Evolutionary conservation across 2,329 filamentous ascomycete species (phyloP), one percentile per base, ranked within the genome.

Genomic region (Raffaelea ambrosiae): DNA sequence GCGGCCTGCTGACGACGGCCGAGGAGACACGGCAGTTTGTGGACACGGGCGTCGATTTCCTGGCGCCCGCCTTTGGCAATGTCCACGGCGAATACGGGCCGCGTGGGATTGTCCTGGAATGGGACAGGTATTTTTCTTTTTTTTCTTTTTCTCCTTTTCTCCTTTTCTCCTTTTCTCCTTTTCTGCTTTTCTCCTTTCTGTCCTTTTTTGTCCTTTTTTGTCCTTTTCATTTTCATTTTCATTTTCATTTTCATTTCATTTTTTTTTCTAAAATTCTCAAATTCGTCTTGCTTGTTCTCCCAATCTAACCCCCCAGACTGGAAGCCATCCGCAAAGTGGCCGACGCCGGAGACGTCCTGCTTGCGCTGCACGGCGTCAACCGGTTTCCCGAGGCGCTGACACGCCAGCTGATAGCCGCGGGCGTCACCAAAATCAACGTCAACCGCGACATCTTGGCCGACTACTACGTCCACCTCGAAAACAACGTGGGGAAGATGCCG

Each of bases 11-110:
- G 54, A 88, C 84, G 0, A 86, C 81, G 0, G 73, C 77, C 0
- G 81, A 84, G 52, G 77, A 88, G 63, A 82, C 81, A 7, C 73
- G 80, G 53, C 79, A 86, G 56, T 88, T 89, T 56, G 74, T 86
- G 4, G 73, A 69, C 3, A 84, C 83, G 11, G 84, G 83, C 1
- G 84, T 88, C 58, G 81, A 88, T 57, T 83, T 83, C 67, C 67
- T 89, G 14, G 85, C 85, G 3, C 85, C 84, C 0, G 83, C 83
- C 1, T 86, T 88, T 65, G 84, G 84, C 3, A 88, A 88, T 57
- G 80, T 88, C 40, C 84, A 88, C 63, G 84, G 84, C 5, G 77
- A 81, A 55, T 88, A 88, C 62, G 83, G 83, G 0, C 73, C 78
- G 0, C 65, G 76, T 14, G 84, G 83, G 0, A 77, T 81, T 21